Evolutionary conservation across 169 alveolate species (phyloP).

Genomic region (Plasmodium inui): DNA sequence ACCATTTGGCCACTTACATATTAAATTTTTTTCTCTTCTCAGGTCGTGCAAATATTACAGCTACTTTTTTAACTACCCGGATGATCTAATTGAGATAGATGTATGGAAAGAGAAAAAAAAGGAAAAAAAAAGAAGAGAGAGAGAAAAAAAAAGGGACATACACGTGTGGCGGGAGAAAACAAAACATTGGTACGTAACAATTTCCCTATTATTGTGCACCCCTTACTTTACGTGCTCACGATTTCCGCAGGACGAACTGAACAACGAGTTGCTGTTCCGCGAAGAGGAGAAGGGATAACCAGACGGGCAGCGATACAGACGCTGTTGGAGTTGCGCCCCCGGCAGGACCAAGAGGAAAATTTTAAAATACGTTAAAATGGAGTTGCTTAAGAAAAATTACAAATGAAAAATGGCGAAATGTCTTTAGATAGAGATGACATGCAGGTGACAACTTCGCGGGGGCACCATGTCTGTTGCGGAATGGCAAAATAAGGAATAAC

Average conservation of each 20-base stretch:
- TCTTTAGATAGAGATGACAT: background rate
- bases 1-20: background rate
- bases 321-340: background rate
- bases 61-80: slow-evolving; percentile 63
- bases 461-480: background rate
- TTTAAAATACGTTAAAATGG: background rate
- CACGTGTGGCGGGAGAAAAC: background rate
- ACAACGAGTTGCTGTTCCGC: slow-evolving; percentile 17
- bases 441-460: background rate
- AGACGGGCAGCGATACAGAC: background rate
- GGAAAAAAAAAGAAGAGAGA: background rate
- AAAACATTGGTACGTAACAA: background rate
- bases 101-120: slow-evolving; percentile 9
- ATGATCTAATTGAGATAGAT: slow-evolving; percentile 30
- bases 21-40: background rate
- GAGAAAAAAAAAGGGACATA: background rate
- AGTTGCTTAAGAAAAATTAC: background rate
- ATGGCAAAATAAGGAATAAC: background rate
- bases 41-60: slow-evolving; percentile 73
- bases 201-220: background rate
- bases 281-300: slow-evolving; percentile 48
- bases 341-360: background rate
- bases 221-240: background rate
- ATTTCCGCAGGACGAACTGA: slow-evolving; percentile 54
- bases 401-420: background rate